A percentile compares a stretch with the other conserved stretches of the same genome.
Conservation (phyloP, 805 yeast species). For the Limtongia smithiae region DNA sequence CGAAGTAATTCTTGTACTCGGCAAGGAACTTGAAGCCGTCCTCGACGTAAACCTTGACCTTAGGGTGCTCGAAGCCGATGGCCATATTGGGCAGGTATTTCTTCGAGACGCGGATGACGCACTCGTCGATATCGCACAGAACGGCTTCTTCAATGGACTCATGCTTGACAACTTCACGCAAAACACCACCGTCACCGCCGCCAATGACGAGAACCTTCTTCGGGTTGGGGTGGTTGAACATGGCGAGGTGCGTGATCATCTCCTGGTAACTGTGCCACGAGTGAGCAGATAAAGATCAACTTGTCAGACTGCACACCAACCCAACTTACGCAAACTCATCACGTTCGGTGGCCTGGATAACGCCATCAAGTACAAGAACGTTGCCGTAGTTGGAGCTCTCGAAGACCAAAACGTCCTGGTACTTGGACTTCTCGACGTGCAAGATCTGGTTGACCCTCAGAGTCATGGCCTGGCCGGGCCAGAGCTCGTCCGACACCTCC, state of each 20-base stretch:
- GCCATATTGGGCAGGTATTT: slow-evolving; percentile 86
- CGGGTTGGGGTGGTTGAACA: slow-evolving; percentile 92
- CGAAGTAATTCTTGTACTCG: slow-evolving; percentile 79
- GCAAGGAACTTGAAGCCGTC: slow-evolving; percentile 96
- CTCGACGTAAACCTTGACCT: slow-evolving; percentile 85
- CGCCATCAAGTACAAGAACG: slow-evolving; percentile 90
- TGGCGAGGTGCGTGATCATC: slow-evolving; percentile 92
- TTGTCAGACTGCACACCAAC: too few species aligned
- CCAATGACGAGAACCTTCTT: slow-evolving; percentile 92
- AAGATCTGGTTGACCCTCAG: slow-evolving; percentile 81
- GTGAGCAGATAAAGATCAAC: too few species aligned
- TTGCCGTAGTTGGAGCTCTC: slow-evolving; percentile 93
- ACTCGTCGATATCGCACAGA: slow-evolving; percentile 90
- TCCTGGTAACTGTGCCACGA: slow-evolving; percentile 63
- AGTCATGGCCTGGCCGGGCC: slow-evolving; percentile 99
- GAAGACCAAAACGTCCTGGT: slow-evolving; percentile 91
- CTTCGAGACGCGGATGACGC: slow-evolving; percentile 79
- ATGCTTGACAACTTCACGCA: slow-evolving; percentile 92
- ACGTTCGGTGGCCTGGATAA: slow-evolving; percentile 93
- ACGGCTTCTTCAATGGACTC: slow-evolving; percentile 80
- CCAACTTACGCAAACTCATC: slow-evolving; percentile 75
- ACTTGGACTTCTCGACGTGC: slow-evolving; percentile 79
- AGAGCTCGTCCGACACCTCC: slow-evolving; percentile 90
- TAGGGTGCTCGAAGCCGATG: slow-evolving; percentile 77
- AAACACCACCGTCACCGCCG: slow-evolving; percentile 99